These are phyloP conservation scores for Diaporthe aspalathi DNA, from an alignment of 2,329 filamentous ascomycete species.

Conservation along the genomic window DNA sequence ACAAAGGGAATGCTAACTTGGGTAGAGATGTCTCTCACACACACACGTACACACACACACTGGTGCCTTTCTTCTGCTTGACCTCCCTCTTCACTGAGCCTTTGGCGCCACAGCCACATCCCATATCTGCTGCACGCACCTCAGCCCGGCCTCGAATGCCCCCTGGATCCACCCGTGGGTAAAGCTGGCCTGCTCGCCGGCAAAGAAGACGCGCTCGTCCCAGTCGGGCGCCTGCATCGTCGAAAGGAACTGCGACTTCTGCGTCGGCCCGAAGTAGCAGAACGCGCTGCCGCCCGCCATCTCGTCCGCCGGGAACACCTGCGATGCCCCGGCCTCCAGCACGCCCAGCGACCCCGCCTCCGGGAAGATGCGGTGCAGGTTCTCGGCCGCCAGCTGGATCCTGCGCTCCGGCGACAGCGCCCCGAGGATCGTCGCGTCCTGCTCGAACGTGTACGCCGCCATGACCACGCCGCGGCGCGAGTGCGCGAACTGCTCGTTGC, in stretches of 20 bases:
- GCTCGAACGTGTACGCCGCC: conserved; percentile 38
- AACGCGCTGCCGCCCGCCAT: conserved; percentile 38
- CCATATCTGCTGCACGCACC: conserved; percentile 21
- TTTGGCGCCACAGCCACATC: not conserved
- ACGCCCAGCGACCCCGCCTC: not conserved
- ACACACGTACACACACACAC: not conserved
- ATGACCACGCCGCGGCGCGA: conserved; percentile 33
- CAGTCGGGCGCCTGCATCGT: conserved; percentile 33
- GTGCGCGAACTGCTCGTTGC: conserved; percentile 14
- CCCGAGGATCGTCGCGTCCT: conserved; percentile 35
- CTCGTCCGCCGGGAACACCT: conserved; percentile 36
- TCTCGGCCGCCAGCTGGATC: conserved; percentile 33
- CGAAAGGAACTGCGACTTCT: conserved; percentile 33
- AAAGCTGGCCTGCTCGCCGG: conserved; percentile 33
- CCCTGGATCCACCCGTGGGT: conserved; percentile 38
- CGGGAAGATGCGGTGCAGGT: conserved; percentile 33
- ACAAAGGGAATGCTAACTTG: not conserved
- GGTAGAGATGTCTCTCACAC: not conserved
- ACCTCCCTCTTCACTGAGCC: not conserved
- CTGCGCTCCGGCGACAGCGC: conserved; percentile 23
- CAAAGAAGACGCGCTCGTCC: conserved; percentile 34
- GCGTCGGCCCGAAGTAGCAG: conserved; percentile 35
- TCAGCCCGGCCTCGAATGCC: conserved; percentile 30
- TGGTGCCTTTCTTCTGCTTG: too few relatives aligned
- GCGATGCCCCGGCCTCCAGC: conserved; percentile 33